Base-by-base conservation (phyloP, 2,329 filamentous ascomycete species). In the Neofusicoccum cordaticola region DNA sequence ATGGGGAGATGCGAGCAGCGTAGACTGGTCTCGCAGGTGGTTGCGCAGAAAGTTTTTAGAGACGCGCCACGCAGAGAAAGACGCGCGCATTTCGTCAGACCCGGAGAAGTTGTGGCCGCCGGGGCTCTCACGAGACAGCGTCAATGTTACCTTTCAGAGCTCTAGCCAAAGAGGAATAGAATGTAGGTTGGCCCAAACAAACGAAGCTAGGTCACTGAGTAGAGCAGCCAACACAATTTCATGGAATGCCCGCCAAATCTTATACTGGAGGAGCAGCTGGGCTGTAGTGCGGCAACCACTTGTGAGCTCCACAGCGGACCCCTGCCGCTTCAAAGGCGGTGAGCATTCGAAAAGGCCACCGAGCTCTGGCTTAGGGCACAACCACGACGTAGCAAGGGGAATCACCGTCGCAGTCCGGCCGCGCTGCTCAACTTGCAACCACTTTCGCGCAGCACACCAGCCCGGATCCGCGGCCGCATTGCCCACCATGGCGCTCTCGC, bases 401-500 rank as follows among this genome's bases (percentile, higher is more conserved):
- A 53, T 63, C 61, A 44, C 61, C 48, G 51, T 45, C 15, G 48
- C 39, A 31, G 17, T 19, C 47, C 53, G 41, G 15, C 41, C 22
- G 56, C 42, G 56, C 56, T 47, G 56, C 56, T 60, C 56, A 60
- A 35, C 42, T 37, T 22, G 27, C 56, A 60, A 47, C 56, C 37
- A 34, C 13, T 39, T 39, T 9, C 35, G 56, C 56, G 42, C 41
- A 34, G 56, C 56, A 60, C 17, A 52, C 4, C 37, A 53, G 42
- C 48, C 48, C 50, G 15, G n/a, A 37, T 41, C 47, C 51, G 34
- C 62, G 39, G n/a, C 42, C 44, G 41, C 9, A 51, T 7, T 35
- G n/a, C 45, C n/a, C 63, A 31, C 45, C 63, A 65, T 65, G 63
- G 83, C 83, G 61, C 81, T 85, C 71, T 83, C 82, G 56, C 81